Base-by-base conservation (phyloP, 495 filamentous ascomycete genomes). In the Zalerion maritima region DNA sequence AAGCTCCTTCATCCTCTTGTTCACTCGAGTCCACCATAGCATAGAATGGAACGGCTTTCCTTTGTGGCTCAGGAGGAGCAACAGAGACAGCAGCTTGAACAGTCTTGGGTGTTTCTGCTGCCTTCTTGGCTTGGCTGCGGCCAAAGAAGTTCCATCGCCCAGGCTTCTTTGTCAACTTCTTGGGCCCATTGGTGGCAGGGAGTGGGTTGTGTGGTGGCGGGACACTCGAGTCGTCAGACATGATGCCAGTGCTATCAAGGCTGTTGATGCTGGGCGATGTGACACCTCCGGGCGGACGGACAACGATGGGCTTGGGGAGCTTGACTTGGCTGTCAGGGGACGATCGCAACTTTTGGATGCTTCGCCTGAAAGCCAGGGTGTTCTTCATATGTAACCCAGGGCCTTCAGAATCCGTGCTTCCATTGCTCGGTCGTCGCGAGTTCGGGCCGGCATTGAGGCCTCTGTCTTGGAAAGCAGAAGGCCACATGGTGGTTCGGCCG, bases 61-160 rank as follows among this genome's bases (percentile, higher is more conserved):
- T 42, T 29, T 44, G 47, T 14, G 26, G 3, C 8, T 8, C 8
- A 23, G 38, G 21, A 35, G 26, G 40, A 3, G 51, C 47, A 10
- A 55, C 42, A 31, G 60, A 46, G 13, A 64, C 60, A 9, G 57
- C 40, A 2, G 61, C 52, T 2, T 59, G 41, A 14, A 63, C 52
- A 18, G 54, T 50, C 21, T 51, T 50, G 21, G 48, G 40, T 16
- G 54, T 32, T 3, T 58, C 45, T 8, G 60, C 45, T 12, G 39
- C 31, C 35, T 56, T 50, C 34, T 57, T 47, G 2, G 41, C 42
- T 14, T 77, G 70, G 1, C 71, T 71, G 37, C 75, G 67, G 33
- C 83, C 73, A 40, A 91, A 92, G 37, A 92, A 69, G 42, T 81
- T 85, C 83, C 83, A 92, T 41, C 74, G 79, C 32, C 67, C 57